Evolutionary conservation across 805 yeast species (phyloP).

Genomic region (Schizosaccharomyces octosporus): DNA sequence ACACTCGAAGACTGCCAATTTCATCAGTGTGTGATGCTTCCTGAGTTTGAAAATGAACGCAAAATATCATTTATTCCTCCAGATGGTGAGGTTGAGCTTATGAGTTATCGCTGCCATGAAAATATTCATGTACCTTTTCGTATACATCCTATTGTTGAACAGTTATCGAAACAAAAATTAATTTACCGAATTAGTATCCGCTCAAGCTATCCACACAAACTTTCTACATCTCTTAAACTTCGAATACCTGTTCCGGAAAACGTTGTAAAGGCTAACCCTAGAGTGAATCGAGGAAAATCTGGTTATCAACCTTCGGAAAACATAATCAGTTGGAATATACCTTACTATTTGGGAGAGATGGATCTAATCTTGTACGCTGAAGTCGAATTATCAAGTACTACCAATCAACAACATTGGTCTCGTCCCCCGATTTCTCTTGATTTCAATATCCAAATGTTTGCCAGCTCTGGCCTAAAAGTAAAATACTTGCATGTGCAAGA

Average conservation of each 20-base stretch:
- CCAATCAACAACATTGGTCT: slow-evolving; percentile 24
- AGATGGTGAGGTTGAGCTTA: slow-evolving; percentile 63
- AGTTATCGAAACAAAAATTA: slow-evolving; percentile 20
- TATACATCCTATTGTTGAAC: slow-evolving; percentile 30
- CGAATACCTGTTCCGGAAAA: slow-evolving; percentile 47
- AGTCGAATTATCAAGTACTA: slow-evolving; percentile 17
- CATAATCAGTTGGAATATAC: slow-evolving; percentile 43
- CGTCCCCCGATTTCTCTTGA: slow-evolving; percentile 52
- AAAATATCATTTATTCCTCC: slow-evolving; percentile 60
- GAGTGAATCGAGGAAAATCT: slow-evolving; percentile 29
- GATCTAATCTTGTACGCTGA: slow-evolving; percentile 38
- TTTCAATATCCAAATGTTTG: slow-evolving; percentile 48
- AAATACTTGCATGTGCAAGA: slow-evolving; percentile 43
- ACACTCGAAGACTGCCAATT: slow-evolving; percentile 40
- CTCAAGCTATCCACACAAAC: slow-evolving; percentile 29
- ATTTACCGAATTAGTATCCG: slow-evolving; percentile 37
- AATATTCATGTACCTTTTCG: slow-evolving; percentile 48
- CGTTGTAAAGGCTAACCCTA: slow-evolving; percentile 23
- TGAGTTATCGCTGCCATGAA: slow-evolving; percentile 41
- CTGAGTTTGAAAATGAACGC: slow-evolving; percentile 38
- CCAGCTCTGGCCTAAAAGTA: slow-evolving; percentile 53
- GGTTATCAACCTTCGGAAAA: slow-evolving; percentile 44
- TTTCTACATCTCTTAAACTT: slow-evolving; percentile 37
- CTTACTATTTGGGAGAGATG: slow-evolving; percentile 40
- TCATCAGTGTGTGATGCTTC: slow-evolving; percentile 64